Evolutionary conservation across 2,329 filamentous ascomycete genomes (phyloP), one percentile per base, ranked within the genome.

Genomic region (Paramyrothecium sp.): DNA sequence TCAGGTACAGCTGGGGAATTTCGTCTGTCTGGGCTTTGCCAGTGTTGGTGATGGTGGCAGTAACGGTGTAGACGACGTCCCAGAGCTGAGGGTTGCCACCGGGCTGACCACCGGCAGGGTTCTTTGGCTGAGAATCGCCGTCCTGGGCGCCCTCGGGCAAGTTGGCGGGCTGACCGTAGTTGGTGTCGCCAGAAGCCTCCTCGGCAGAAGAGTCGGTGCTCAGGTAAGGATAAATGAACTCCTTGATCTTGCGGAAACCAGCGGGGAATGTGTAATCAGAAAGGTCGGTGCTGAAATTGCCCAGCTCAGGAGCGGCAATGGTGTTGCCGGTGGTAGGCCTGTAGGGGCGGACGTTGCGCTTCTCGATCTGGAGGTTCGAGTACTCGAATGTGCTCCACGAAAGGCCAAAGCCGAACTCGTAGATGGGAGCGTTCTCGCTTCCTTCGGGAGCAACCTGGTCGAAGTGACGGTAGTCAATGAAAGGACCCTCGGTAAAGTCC

Each of bases 361-460:
- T 81, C 61, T 76, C 65, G 34, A 92, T 75, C 30, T 79, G 71
- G 34, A 95, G 74, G 69, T 90, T 78, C n/a, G 88, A 85, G 76
- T 92, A 92, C 55, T 83, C 72, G 68, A 96, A 94, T 2, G 82
- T 91, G 1, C 90, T 92, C 80, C 95, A 96, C 3, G 86, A 90
- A 13, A 96, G 78, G 56, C 92, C 92, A 66, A 83, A 90, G 8
- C 91, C 91, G 64, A 95, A 96, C 68, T 93, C 90, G 73, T 88
- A 95, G 61, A 90, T 84, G 1, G 91, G 90, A 2, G 84, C 83
- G 34, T 65, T 63, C 41, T 69, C 66, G 22, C 63, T 64, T 54
- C 69, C 70, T 54, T 65, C 68, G 3, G 74, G 68, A 3, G 71
- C 75, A n/a, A 73, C 72, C 66, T 81, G 79, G 74, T 96, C 91